Evolutionary conservation across 1,284 basidiomycete species (phyloP), one percentile per base, ranked within the genome.

Genomic region (Trichosporon sp.): DNA sequence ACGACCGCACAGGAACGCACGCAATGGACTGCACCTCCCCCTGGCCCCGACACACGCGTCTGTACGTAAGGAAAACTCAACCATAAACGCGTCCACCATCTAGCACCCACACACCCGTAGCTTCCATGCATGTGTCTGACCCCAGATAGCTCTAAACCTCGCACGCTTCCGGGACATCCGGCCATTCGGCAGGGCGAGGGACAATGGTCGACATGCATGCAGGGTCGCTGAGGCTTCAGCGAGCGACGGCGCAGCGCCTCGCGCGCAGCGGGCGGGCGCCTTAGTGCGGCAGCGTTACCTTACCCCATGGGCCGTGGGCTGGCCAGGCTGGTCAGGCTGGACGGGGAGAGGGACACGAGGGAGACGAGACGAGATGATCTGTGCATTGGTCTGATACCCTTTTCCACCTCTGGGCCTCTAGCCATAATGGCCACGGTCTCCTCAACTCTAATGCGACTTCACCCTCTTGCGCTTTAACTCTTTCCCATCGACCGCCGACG

Each of bases 391-490:
- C n/a, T 54, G 19, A 8, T 19, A 54, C 51, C 51, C 51, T 54
- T 54, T 54, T 54, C 51, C n/a, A 26, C 51, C n/a, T 7, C 21
- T n/a, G 1, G 19, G 26, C 26, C 46, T 48, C 38, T 40, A 40
- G 10, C 7, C 51, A n/a, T 54, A 54, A 54, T 54, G 51, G 6
- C 19, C 19, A 21, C 26, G 51, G 51, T 54, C 51, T 26, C 51
- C 3, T 3, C 51, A 54, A 54, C 51, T 54, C 51, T 54, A 54
- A 54, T 54, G 51, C 21, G 7, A 16, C 6, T 2, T 7, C 51
- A 54, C 51, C 8, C 51, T 63, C 59, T 63, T 63, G 59, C 19
- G 59, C 31, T 63, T 63, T 63, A 32, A 63, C 59, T 63, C 59
- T 63, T 63, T 63, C 59, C 32, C 59, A 63, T 63, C 59, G 56